Conservation (phyloP, 2,329 filamentous ascomycete genomes). For the Ploettnerulaceae sp. region DNA sequence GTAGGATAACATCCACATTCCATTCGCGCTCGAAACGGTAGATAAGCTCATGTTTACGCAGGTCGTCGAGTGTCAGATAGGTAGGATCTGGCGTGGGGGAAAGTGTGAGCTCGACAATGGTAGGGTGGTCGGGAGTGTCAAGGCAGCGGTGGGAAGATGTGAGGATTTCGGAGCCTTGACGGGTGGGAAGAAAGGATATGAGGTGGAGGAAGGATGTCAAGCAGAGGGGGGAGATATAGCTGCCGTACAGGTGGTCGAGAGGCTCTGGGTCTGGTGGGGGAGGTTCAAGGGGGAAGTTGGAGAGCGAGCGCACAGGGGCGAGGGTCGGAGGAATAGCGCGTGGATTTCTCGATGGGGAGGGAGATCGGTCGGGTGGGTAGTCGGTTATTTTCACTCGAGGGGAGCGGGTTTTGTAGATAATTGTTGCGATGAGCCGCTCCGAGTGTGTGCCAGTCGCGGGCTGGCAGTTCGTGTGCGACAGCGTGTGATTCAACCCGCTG, state of each 20-base stretch:
- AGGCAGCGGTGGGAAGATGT: constrained; percentile 61
- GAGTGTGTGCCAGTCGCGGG: constrained; percentile 44
- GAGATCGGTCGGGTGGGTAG: constrained; percentile 36
- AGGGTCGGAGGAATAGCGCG: constrained; percentile 37
- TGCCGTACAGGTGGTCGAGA: constrained; percentile 61
- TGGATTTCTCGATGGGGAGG: constrained; percentile 27
- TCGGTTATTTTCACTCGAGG: constrained; percentile 34
- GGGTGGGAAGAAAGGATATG: constrained; percentile 57
- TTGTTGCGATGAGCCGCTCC: constrained; percentile 54
- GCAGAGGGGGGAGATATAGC: constrained; percentile 60
- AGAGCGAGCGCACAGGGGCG: constrained; percentile 53
- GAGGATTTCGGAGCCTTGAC: constrained; percentile 45
- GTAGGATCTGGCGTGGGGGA: constrained; percentile 55
- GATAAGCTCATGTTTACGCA: constrained; percentile 75
- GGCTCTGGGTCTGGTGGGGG: constrained; percentile 49
- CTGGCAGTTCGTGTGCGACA: constrained; percentile 60
- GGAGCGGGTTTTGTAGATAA: constrained; percentile 53
- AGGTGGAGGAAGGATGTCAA: constrained; percentile 62
- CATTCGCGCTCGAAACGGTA: constrained; percentile 83
- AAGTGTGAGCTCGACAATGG: constrained; percentile 62
- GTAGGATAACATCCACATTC: constrained; percentile 80
- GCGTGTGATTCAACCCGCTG: constrained; percentile 56
- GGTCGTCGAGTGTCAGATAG: constrained; percentile 62
- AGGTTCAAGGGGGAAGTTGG: constrained; percentile 57
- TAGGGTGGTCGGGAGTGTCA: constrained; percentile 53